phyloP scores from a whole-genome alignment of 208 protist genomes.

The Leishmania turanica region DNA sequence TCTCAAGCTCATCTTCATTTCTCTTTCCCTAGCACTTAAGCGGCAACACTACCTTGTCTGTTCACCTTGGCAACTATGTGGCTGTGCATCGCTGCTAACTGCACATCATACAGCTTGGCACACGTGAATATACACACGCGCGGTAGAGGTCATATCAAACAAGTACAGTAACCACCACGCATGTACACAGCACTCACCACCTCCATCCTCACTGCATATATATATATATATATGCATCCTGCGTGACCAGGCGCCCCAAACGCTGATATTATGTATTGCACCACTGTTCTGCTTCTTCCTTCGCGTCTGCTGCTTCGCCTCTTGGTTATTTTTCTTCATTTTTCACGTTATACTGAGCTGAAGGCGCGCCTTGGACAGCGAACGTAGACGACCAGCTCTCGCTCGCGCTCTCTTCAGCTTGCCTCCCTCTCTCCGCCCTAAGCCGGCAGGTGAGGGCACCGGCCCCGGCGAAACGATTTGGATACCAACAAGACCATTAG shows the following conservation, averaged over 20 bases:
- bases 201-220: background rate
- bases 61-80: background rate
- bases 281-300: background rate
- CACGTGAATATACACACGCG: background rate
- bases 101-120: background rate
- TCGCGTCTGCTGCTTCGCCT: background rate
- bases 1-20: background rate
- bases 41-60: background rate
- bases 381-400: background rate
- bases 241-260: background rate
- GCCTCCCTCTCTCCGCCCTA: background rate
- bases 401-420: no score
- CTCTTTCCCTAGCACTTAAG: background rate
- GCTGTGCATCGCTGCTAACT: background rate
- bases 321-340: background rate
- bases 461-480: no score
- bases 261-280: background rate
- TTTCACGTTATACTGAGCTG: background rate
- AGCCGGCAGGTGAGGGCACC: background rate
- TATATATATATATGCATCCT: background rate
- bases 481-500: no score
- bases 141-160: background rate
- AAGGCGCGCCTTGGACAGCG: background rate
- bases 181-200: background rate
- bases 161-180: background rate